Percentiles rank a stretch among this genome's conserved stretches.
These are phyloP conservation scores for Mucor irregularis DNA, from an alignment of 371 early-diverging fungal genomes.

Conservation along the genomic window DNA sequence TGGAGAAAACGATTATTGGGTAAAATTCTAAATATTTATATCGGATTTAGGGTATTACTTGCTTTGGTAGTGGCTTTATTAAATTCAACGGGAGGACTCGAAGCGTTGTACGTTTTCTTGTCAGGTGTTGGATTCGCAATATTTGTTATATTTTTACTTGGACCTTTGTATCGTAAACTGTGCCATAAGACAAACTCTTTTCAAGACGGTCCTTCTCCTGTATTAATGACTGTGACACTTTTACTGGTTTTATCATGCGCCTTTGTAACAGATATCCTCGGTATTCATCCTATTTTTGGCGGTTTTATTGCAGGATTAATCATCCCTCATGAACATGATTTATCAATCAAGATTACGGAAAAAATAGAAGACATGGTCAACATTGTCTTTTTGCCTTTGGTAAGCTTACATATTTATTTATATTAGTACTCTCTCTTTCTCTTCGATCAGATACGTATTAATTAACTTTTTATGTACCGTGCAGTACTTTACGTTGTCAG, in stretches of 20 bases:
- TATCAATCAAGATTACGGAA: conserved; percentile 84
- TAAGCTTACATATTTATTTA: too few relatives aligned
- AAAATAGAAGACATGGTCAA: conserved; percentile 90
- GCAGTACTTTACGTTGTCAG: conserved; percentile 91
- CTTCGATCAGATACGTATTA: too few relatives aligned
- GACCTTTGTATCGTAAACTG: conserved; percentile 53
- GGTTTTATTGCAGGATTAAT: conserved; percentile 86
- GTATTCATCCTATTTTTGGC: conserved; percentile 75
- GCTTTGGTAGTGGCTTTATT: conserved; percentile 82
- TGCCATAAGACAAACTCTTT: conserved; percentile 51
- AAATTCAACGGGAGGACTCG: conserved; percentile 60
- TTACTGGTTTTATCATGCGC: conserved; percentile 64
- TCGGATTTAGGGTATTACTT: conserved; percentile 52
- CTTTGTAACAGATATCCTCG: conserved; percentile 79
- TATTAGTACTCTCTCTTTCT: too few relatives aligned
- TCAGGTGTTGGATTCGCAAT: conserved; percentile 61
- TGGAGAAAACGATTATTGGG: neutral
- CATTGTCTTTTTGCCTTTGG: conserved; percentile 84
- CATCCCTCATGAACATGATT: conserved; percentile 85
- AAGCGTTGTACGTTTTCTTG: conserved; percentile 72
- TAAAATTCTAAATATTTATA: too few relatives aligned
- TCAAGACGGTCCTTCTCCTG: conserved; percentile 62
- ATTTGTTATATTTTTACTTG: conserved; percentile 57
- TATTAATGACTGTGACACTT: conserved; percentile 69
- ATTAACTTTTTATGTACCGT: too few relatives aligned